A percentile compares a stretch with the other conserved stretches of the same genome.
phyloP scores from a whole-genome alignment of 1,139 yeast species.

The Fermentozyma sake region DNA sequence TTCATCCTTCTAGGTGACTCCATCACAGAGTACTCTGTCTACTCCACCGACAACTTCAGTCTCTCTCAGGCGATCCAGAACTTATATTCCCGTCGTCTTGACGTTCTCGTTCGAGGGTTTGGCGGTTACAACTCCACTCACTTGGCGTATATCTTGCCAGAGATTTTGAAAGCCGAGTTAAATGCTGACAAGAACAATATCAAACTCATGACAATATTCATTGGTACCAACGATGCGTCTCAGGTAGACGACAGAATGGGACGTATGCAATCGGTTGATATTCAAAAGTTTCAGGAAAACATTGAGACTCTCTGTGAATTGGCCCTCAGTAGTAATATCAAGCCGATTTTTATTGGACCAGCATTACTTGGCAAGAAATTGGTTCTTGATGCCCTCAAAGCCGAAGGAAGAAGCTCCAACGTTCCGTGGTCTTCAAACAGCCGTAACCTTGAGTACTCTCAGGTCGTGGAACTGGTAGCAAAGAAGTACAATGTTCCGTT shows the following conservation, averaged over 20 bases:
- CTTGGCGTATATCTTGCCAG: constrained; percentile 42
- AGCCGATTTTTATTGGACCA: constrained; percentile 59
- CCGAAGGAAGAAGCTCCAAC: constrained; percentile 6
- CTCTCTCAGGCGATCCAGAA: constrained; percentile 50
- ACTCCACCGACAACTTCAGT: constrained; percentile 34
- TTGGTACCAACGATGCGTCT: constrained; percentile 74
- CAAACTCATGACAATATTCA: constrained; percentile 52
- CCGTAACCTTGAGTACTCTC: constrained; percentile 44
- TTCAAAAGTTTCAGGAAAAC: constrained; percentile 47
- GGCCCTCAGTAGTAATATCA: constrained; percentile 37
- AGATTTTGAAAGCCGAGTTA: constrained; percentile 41
- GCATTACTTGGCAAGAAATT: constrained; percentile 45
- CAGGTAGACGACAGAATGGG: constrained; percentile 17
- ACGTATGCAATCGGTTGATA: constrained; percentile 49
- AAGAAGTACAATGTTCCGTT: constrained; percentile 42
- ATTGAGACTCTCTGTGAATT: constrained; percentile 34
- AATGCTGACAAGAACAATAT: constrained; percentile 21
- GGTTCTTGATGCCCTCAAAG: constrained; percentile 3
- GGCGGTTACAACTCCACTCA: constrained; percentile 59
- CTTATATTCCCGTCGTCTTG: constrained; percentile 48
- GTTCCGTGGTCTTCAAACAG: constrained; percentile 17
- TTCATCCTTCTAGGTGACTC: constrained; percentile 68
- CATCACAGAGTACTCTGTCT: constrained; percentile 52
- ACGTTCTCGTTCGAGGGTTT: constrained; percentile 57
- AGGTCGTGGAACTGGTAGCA: constrained; percentile 47